Evolutionary conservation across 768 basidiomycete species (phyloP).

Genomic region (Myochromella boudieri): DNA sequence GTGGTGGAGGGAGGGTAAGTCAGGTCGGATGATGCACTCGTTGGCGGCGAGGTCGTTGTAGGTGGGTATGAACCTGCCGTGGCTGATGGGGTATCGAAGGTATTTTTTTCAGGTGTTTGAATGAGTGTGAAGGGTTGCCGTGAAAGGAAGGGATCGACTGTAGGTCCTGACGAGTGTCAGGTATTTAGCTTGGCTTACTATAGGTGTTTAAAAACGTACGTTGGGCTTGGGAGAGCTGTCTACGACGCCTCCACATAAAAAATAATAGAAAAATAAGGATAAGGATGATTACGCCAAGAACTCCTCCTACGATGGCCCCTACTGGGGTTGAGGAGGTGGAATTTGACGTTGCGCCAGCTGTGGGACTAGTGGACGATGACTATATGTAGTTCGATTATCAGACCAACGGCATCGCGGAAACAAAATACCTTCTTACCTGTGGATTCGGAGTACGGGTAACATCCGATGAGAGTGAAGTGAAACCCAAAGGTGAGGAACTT

Average conservation of each 20-base stretch:
- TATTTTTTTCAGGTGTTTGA: conserved; percentile 1
- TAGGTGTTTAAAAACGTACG: neutral
- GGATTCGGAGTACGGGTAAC: too few relatives aligned
- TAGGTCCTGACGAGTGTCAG: neutral
- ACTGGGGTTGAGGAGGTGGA: conserved; percentile 2
- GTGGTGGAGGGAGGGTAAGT: too few relatives aligned
- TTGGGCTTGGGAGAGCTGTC: neutral
- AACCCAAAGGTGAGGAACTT: neutral
- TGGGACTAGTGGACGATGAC: neutral
- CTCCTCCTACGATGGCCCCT: conserved; percentile 8
- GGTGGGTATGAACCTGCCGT: neutral
- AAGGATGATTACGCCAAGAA: conserved; percentile 6
- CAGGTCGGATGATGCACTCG: too few relatives aligned
- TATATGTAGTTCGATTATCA: neutral
- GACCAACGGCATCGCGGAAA: too few relatives aligned
- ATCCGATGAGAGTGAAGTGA: neutral
- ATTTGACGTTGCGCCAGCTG: neutral
- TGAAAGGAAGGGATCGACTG: conserved; percentile 3
- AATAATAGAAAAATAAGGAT: neutral
- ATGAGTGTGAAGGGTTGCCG: conserved; percentile 4
- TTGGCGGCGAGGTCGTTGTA: neutral
- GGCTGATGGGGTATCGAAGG: neutral
- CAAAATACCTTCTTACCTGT: too few relatives aligned
- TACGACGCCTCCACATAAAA: conserved; percentile 8
- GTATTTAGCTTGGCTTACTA: too few relatives aligned